Conservation (phyloP, 352 stramenopile species). For the Aphanomyces cochlioides region DNA sequence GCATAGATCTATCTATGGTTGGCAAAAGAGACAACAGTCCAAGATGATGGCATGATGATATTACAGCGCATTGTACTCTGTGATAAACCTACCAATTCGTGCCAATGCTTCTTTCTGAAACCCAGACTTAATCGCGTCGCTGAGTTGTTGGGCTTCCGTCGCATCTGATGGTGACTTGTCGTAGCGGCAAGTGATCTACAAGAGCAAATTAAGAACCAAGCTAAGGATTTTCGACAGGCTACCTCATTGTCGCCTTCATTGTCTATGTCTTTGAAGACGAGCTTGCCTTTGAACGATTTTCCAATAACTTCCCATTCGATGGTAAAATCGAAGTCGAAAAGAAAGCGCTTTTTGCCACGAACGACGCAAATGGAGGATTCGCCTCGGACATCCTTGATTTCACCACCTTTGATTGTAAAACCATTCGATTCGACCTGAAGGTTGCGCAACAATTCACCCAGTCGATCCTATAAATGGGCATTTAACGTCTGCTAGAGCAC, state of each 20-base stretch:
- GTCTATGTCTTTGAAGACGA: constrained; percentile 78
- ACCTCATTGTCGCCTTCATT: constrained; percentile 87
- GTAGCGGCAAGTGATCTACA: constrained; percentile 54
- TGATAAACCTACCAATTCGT: background rate
- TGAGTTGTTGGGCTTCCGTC: constrained; percentile 31
- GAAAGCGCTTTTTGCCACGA: constrained; percentile 82
- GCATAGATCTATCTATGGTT: too few relatives aligned
- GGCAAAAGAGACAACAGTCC: too few relatives aligned
- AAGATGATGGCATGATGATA: too few relatives aligned
- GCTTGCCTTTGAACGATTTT: constrained; percentile 54
- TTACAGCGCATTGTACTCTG: background rate
- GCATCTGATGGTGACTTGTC: constrained; percentile 49
- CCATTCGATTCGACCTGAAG: background rate
- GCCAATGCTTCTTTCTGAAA: background rate
- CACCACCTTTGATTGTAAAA: background rate
- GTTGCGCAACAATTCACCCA: constrained; percentile 6
- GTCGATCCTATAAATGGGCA: background rate
- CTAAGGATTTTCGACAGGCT: background rate
- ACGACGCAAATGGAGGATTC: constrained; percentile 87
- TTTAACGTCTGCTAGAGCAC: background rate
- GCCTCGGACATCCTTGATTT: constrained; percentile 55
- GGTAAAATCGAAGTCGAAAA: constrained; percentile 84
- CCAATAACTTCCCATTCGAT: constrained; percentile 62
- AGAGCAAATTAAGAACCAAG: too few relatives aligned
- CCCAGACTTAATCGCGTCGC: background rate